Percentiles rank a stretch among this genome's conserved stretches.
phyloP scores from a whole-genome alignment of 2,329 filamentous ascomycete species.

The Westerdykella aurantiaca region DNA sequence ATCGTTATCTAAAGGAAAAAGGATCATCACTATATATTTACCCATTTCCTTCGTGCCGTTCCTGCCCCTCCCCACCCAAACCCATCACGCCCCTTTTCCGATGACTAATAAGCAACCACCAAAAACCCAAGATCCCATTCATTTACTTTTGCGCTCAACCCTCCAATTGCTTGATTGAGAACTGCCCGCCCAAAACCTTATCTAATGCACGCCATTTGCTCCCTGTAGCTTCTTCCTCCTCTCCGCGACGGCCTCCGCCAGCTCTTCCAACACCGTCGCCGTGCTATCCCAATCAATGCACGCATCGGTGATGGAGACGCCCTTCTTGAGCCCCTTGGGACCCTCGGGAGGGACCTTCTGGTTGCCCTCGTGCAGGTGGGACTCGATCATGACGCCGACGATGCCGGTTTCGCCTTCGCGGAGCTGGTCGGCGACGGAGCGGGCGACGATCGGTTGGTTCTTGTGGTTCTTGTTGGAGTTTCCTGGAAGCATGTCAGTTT shows the following conservation, averaged over 20 bases:
- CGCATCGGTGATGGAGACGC: conserved; percentile 91
- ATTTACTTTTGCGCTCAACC: not conserved
- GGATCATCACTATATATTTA: too few relatives aligned
- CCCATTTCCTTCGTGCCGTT: too few relatives aligned
- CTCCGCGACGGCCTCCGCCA: conserved; percentile 75
- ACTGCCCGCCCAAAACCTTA: too few relatives aligned
- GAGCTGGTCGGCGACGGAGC: conserved; percentile 75
- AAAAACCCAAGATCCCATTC: too few relatives aligned
- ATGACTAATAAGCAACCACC: too few relatives aligned
- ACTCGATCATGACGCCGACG: conserved; percentile 98
- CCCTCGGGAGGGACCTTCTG: conserved; percentile 80
- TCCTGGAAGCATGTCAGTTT: conserved; percentile 47
- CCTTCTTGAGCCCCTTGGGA: conserved; percentile 70
- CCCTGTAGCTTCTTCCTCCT: conserved; percentile 49
- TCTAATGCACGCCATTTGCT: conserved; percentile 17
- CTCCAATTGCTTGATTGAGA: too few relatives aligned
- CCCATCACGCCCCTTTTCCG: too few relatives aligned
- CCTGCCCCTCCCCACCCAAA: too few relatives aligned
- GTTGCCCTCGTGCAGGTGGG: conserved; percentile 81
- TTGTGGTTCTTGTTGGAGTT: conserved; percentile 97
- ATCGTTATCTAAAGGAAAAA: too few relatives aligned
- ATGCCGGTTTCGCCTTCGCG: conserved; percentile 81
- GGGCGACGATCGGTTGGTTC: conserved; percentile 92
- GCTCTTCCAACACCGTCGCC: conserved; percentile 71
- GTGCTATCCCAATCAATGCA: conserved; percentile 93